Evolutionary conservation across 768 basidiomycete genomes (phyloP).

Genomic region (Termitomyces bulborhizus): DNA sequence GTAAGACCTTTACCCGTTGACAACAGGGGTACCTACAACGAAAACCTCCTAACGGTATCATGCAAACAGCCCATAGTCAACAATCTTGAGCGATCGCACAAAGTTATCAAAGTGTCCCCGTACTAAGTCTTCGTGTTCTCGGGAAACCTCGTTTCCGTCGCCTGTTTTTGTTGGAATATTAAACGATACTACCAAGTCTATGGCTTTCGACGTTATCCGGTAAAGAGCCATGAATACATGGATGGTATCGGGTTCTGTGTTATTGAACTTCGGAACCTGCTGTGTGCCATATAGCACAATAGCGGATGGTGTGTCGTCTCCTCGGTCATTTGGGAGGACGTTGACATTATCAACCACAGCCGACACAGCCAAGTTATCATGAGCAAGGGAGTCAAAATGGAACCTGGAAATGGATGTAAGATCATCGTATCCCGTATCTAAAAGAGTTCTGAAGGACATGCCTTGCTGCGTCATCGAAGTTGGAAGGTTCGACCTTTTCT

Average conservation of each 20-base stretch:
- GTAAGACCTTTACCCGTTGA: neutral
- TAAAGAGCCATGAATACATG: conserved; percentile 77
- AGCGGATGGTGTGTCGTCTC: conserved; percentile 50
- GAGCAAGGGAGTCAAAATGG: conserved; percentile 85
- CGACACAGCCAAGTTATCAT: conserved; percentile 76
- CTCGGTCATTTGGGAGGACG: conserved; percentile 33
- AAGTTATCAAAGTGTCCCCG: conserved; percentile 47
- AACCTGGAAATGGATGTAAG: conserved; percentile 46
- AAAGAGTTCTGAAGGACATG: neutral
- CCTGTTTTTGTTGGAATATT: conserved; percentile 62
- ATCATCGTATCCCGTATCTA: neutral
- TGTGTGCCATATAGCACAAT: conserved; percentile 67
- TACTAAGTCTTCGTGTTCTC: conserved; percentile 29
- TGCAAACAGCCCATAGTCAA: conserved; percentile 67
- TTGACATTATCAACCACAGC: conserved; percentile 36
- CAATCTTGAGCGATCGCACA: conserved; percentile 54
- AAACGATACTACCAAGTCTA: conserved; percentile 81
- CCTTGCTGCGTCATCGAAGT: conserved; percentile 63
- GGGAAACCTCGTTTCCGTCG: conserved; percentile 37
- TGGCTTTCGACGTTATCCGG: conserved; percentile 60
- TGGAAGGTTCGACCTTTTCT: conserved; percentile 55
- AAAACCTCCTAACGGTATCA: conserved; percentile 23
- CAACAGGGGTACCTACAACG: neutral
- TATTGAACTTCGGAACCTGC: conserved; percentile 71
- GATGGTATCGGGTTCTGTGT: conserved; percentile 54